Conservation (phyloP, 1,284 basidiomycete species). For the Puccinia novopanici region DNA sequence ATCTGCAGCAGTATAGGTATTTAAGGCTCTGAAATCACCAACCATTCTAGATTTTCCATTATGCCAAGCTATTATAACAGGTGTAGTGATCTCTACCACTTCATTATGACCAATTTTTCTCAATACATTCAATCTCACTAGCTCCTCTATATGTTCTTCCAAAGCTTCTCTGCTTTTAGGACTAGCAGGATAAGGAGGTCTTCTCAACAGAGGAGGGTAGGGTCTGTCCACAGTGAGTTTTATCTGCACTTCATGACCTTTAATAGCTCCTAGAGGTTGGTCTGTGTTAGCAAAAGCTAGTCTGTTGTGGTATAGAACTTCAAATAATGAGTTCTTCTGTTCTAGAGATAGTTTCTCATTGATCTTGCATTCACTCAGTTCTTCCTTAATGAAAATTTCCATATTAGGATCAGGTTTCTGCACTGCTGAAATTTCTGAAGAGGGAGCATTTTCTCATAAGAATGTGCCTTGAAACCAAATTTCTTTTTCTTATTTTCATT, state of each 20-base stretch:
- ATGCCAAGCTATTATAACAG: not conserved
- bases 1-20: not conserved
- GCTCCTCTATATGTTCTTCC: not conserved
- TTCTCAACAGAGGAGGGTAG: slow-evolving; percentile 21
- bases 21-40: not conserved
- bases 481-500: slow-evolving; percentile 34
- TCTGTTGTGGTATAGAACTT: not conserved
- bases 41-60: not conserved
- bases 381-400: not conserved
- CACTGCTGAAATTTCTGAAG: not conserved
- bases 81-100: not conserved
- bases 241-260: slow-evolving; percentile 13
- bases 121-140: not conserved
- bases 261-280: slow-evolving; percentile 6
- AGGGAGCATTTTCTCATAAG: not conserved
- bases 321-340: not conserved
- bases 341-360: not conserved
- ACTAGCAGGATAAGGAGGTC: slow-evolving; percentile 29
- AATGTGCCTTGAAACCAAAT: not conserved
- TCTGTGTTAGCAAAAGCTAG: slow-evolving; percentile 1
- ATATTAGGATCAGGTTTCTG: not conserved
- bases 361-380: not conserved
- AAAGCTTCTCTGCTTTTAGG: slow-evolving; percentile 23
- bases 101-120: slow-evolving; percentile 18
- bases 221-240: slow-evolving; percentile 16